Evolutionary conservation across 441 rosid species (phyloP).

Genomic region (Kokia cookei): DNA sequence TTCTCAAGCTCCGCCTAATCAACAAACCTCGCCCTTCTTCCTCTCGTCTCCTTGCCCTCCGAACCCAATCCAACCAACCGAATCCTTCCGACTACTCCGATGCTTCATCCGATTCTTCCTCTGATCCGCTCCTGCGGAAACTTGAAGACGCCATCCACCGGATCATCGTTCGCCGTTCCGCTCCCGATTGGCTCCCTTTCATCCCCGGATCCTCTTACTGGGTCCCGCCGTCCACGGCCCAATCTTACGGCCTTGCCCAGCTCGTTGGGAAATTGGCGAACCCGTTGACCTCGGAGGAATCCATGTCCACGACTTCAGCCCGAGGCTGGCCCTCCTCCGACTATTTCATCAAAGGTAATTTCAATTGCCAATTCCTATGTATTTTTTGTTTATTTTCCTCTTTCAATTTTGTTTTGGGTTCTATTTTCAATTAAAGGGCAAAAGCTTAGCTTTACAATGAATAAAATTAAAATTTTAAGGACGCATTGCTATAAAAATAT

Average conservation of each 20-base stretch:
- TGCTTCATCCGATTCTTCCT: slow-evolving; percentile 37
- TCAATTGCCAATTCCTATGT: neutral
- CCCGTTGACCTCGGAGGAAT: slow-evolving; percentile 42
- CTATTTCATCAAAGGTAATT: slow-evolving; percentile 64
- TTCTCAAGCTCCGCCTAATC: slow-evolving; percentile 4
- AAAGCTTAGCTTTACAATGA: neutral
- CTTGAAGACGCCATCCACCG: slow-evolving; percentile 85
- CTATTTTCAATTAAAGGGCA: neutral
- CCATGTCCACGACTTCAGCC: slow-evolving; percentile 49
- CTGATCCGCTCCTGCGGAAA: slow-evolving; percentile 60
- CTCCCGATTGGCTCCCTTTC: slow-evolving; percentile 95
- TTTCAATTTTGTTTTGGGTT: neutral
- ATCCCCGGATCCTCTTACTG: slow-evolving; percentile 82
- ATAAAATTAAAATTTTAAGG: neutral
- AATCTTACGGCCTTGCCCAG: slow-evolving; percentile 54
- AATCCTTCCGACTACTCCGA: slow-evolving; percentile 27
- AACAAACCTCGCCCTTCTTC: slow-evolving; percentile 17
- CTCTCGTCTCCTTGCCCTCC: slow-evolving; percentile 29
- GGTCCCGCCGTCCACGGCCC: slow-evolving; percentile 73
- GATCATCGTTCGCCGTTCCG: slow-evolving; percentile 74
- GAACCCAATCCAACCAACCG: slow-evolving; percentile 40
- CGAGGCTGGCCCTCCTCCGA: slow-evolving; percentile 96
- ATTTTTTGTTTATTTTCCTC: neutral
- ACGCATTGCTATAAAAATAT: neutral
- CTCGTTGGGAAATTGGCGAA: slow-evolving; percentile 68